Conservation (phyloP, 2,329 filamentous ascomycete species). For the Penicillium sp. region DNA sequence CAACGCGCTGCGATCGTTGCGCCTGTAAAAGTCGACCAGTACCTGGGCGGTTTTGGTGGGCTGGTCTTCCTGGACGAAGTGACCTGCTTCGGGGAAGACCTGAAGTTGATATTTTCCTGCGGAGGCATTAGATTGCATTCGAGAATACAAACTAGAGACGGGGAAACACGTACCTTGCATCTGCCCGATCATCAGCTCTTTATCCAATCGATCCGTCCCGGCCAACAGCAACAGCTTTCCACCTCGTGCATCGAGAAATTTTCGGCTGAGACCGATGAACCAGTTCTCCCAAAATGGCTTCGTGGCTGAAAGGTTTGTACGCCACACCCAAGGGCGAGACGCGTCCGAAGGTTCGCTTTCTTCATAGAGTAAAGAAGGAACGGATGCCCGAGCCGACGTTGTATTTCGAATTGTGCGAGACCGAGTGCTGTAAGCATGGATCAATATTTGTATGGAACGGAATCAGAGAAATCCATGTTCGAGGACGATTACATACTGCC, state of each 20-base stretch:
- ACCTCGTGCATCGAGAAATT: constrained; percentile 77
- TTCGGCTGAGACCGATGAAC: constrained; percentile 83
- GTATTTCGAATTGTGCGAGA: constrained; percentile 82
- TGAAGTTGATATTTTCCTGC: constrained; percentile 86
- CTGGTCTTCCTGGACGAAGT: constrained; percentile 95
- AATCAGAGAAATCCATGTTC: background rate
- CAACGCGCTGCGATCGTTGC: constrained; percentile 82
- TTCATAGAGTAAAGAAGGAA: constrained; percentile 70
- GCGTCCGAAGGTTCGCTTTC: constrained; percentile 35
- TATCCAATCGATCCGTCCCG: constrained; percentile 85
- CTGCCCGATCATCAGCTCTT: constrained; percentile 89
- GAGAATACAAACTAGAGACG: background rate
- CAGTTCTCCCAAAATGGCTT: constrained; percentile 92
- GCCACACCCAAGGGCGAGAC: constrained; percentile 70
- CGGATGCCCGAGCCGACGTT: constrained; percentile 79
- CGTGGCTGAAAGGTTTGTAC: constrained; percentile 77
- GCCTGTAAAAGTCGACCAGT: constrained; percentile 83
- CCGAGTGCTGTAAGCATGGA: constrained; percentile 53
- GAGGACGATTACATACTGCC: constrained; percentile 61
- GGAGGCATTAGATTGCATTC: background rate
- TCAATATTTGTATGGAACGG: background rate
- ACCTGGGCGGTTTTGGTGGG: constrained; percentile 84
- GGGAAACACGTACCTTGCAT: constrained; percentile 75
- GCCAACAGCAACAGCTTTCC: constrained; percentile 84
- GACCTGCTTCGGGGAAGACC: constrained; percentile 90